Evolutionary conservation across 805 yeast species (phyloP), one percentile per base, ranked within the genome.

Genomic region (Wickerhamiella vanderwaltii): DNA sequence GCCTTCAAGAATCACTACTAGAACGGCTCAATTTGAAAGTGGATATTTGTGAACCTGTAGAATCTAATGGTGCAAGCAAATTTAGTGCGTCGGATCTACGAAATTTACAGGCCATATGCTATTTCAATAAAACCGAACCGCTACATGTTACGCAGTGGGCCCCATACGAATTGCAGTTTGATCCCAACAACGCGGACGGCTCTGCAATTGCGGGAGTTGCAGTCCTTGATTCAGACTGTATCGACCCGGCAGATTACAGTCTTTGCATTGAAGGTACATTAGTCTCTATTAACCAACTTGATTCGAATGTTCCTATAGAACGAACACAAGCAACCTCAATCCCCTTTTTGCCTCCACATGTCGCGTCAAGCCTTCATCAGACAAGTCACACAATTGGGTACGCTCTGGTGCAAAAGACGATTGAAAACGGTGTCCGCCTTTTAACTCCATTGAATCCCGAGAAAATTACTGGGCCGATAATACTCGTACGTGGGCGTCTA

Each of bases 351-450:
- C 7, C 30, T 9, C 46, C 45, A 7, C 35, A 12, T 1, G 42
- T 33, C 1, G 31, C 46, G 1, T 29, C 36, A 29, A 26, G 24
- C 9, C n/a, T 23, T 11, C 43, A 48, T n/a, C 40, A 43, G 9
- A 43, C 44, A 1, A 22, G 57, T 11, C 43, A 50, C 2, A 75
- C 70, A 46, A 48, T 66, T 15, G 78, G 82, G 0, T 57, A 79
- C 25, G 75, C 72, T 1, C 62, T 83, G 37, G 65, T 84, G 0
- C 95, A 85, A 53, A 79, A 88, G 1, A 59, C 83, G 9, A 69
- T 77, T 48, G 44, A 47, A 0, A 52, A 61, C 7, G 47, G 61
- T 12, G 51, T 81, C 33, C 75, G 79, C 44, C 39, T 84, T 1
- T 76, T 80, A 50, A 60, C 79, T 0, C 85, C 54, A 1, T 15